phyloP scores from a whole-genome alignment of 2,329 filamentous ascomycete species.

The Arthrobotrys conoides region DNA sequence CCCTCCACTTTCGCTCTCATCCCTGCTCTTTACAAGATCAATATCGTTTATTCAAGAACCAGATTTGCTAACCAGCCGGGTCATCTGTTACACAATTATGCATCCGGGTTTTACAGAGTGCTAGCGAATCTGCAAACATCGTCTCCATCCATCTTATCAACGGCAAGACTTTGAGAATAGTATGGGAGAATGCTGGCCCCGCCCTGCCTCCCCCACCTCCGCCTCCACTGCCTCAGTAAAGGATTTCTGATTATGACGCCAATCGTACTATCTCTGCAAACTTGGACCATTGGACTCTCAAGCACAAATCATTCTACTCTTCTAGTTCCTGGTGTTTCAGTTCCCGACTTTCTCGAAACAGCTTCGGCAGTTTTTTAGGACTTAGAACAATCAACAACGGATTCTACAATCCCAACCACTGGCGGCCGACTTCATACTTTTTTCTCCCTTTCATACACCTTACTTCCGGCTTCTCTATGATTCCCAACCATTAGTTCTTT shows the following conservation, averaged over 20 bases:
- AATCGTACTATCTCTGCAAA: neutral
- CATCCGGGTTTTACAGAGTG: slow-evolving; percentile 50
- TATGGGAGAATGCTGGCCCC: slow-evolving; percentile 60
- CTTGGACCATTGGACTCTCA: neutral
- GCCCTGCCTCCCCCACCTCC: slow-evolving; percentile 55
- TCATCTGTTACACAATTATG: slow-evolving; percentile 40
- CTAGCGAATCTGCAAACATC: slow-evolving; percentile 61
- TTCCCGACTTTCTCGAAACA: neutral
- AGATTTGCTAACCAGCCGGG: slow-evolving; percentile 51
- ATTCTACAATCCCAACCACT: neutral
- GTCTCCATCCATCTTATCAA: slow-evolving; percentile 60
- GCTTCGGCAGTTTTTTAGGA: slow-evolving; percentile 7
- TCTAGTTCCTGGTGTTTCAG: neutral
- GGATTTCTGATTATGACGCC: neutral
- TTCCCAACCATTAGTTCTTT: slow-evolving; percentile 1
- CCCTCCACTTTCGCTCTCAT: slow-evolving; percentile 22
- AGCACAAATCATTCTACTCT: neutral
- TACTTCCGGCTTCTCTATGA: neutral
- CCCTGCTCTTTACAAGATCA: slow-evolving; percentile 12
- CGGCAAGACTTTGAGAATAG: slow-evolving; percentile 60
- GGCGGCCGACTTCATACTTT: neutral
- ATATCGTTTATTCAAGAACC: slow-evolving; percentile 19
- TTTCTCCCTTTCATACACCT: neutral
- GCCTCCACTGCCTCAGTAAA: slow-evolving; percentile 57
- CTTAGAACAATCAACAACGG: neutral